These are phyloP conservation scores for Cicer cuneatum DNA, from an alignment of 306 rosid species.

Conservation along the genomic window DNA sequence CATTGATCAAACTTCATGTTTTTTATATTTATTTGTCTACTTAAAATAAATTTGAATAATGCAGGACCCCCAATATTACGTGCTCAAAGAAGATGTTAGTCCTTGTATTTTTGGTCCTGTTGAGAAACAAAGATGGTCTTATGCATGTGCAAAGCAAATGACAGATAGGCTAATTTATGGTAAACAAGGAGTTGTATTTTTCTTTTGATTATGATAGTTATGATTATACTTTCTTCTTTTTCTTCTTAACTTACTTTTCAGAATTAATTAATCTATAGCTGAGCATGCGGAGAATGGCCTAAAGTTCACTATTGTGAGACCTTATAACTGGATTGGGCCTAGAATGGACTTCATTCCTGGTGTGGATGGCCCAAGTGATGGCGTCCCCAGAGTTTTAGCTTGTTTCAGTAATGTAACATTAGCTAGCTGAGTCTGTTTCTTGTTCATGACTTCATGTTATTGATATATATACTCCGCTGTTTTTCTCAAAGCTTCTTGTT, in stretches of 20 bases:
- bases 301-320: slow-evolving; percentile 80
- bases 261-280: slow-evolving; percentile 51
- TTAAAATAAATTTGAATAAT: slow-evolving; percentile 17
- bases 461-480: background rate
- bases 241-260: slow-evolving; percentile 26
- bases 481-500: slow-evolving; percentile 45
- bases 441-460: slow-evolving; percentile 19
- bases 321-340: slow-evolving; percentile 94
- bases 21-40: background rate
- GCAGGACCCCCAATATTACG: slow-evolving; percentile 78
- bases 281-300: slow-evolving; percentile 87
- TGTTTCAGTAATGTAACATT: slow-evolving; percentile 77
- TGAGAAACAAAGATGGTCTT: slow-evolving; percentile 90
- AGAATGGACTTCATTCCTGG: slow-evolving; percentile 97
- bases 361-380: slow-evolving; percentile 86
- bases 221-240: slow-evolving; percentile 17
- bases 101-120: slow-evolving; percentile 88
- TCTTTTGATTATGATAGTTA: slow-evolving; percentile 4
- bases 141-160: slow-evolving; percentile 93
- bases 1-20: background rate
- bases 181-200: slow-evolving; percentile 36
- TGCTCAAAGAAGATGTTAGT: slow-evolving; percentile 69
- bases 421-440: slow-evolving; percentile 25
- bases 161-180: slow-evolving; percentile 88
- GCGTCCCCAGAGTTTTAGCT: slow-evolving; percentile 90